These are phyloP conservation scores for Xylaria hypoxylon DNA, from an alignment of 2,329 filamentous ascomycete genomes.

Conservation along the genomic window DNA sequence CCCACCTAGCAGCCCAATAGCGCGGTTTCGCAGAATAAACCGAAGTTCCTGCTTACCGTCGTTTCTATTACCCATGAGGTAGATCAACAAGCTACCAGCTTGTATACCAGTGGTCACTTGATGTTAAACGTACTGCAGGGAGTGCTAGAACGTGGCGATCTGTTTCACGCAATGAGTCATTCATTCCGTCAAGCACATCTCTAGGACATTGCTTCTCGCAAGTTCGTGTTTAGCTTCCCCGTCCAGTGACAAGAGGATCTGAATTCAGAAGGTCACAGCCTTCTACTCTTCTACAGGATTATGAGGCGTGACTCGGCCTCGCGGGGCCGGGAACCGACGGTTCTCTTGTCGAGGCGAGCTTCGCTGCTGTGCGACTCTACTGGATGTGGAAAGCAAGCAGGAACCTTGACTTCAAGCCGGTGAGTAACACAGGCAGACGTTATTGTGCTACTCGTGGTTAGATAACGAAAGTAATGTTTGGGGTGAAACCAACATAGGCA, in stretches of 20 bases:
- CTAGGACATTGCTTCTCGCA: conserved; percentile 11
- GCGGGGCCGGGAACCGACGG: conserved; percentile 37
- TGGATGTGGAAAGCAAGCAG: conserved; percentile 38
- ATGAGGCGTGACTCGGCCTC: conserved; percentile 32
- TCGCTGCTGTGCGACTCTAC: conserved; percentile 42
- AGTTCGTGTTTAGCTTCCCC: conserved; percentile 7
- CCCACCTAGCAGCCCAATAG: conserved; percentile 19
- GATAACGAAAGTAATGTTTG: conserved; percentile 13
- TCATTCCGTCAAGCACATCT: conserved; percentile 22
- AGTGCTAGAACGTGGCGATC: conserved; percentile 29
- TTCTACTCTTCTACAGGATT: conserved; percentile 18
- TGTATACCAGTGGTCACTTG: conserved; percentile 14
- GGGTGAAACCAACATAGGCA: conserved; percentile 28
- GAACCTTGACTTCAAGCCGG: conserved; percentile 24
- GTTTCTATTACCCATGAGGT: conserved; percentile 7
- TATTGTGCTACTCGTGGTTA: conserved; percentile 31
- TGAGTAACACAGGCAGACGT: conserved; percentile 13
- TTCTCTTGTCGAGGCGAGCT: conserved; percentile 44
- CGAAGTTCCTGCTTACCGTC: conserved; percentile 10
- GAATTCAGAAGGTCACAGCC: conserved; percentile 2
- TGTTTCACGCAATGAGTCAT: conserved; percentile 36
- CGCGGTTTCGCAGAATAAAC: conserved; percentile 7
- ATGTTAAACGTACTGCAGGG: conserved; percentile 33
- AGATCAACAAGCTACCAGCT: conserved; percentile 16
- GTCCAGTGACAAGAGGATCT: neutral